These are phyloP conservation scores for Penicillium ochrochloron DNA, from an alignment of 495 filamentous ascomycete species.

Conservation along the genomic window DNA sequence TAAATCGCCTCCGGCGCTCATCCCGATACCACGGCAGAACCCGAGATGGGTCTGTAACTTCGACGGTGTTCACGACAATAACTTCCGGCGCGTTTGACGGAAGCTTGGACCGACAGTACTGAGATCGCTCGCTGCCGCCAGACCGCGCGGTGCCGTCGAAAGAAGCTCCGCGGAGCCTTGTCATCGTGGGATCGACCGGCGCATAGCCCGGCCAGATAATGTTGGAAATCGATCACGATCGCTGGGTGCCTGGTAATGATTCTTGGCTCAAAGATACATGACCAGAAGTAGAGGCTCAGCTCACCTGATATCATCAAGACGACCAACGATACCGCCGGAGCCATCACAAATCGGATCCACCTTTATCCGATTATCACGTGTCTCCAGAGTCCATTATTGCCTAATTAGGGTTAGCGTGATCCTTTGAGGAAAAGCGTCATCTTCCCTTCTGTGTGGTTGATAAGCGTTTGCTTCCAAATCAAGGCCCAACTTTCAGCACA, in stretches of 20 bases:
- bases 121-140: slow-evolving; percentile 34
- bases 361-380: slow-evolving; percentile 16
- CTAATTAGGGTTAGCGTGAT: slow-evolving; percentile 1
- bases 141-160: slow-evolving; percentile 39
- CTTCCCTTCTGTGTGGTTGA: slow-evolving; percentile 24
- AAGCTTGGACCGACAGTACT: slow-evolving; percentile 47
- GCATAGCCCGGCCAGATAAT: slow-evolving; percentile 32
- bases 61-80: slow-evolving; percentile 55
- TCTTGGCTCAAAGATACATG: neutral
- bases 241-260: neutral
- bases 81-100: slow-evolving; percentile 54
- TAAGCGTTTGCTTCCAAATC: slow-evolving; percentile 21
- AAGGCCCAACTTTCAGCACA: neutral
- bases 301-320: slow-evolving; percentile 33
- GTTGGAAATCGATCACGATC: neutral
- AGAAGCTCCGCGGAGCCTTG: slow-evolving; percentile 54
- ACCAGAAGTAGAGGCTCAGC: slow-evolving; percentile 15
- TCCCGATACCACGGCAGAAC: slow-evolving; percentile 54
- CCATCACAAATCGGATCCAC: slow-evolving; percentile 17
- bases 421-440: slow-evolving; percentile 27
- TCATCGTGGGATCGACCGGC: slow-evolving; percentile 40
- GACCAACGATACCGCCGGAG: slow-evolving; percentile 25
- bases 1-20: slow-evolving; percentile 56
- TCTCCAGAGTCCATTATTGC: neutral
- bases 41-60: slow-evolving; percentile 48